A percentile compares a stretch with the other conserved stretches of the same genome.
Conservation (phyloP, 495 filamentous ascomycete genomes). For the Aspergillus egyptiacus region DNA sequence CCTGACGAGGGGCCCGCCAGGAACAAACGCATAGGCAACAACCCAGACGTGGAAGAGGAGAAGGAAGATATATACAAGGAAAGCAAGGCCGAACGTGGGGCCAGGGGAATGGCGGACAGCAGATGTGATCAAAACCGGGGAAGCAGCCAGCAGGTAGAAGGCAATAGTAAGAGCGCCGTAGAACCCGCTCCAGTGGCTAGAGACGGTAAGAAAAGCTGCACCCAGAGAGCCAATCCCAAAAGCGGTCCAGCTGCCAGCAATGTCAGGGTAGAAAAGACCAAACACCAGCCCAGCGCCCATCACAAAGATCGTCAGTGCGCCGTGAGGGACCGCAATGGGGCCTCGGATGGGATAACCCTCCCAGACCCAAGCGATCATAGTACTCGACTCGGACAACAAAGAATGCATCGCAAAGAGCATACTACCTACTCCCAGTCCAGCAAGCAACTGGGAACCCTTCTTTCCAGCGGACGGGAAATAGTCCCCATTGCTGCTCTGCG, state of each 20-base stretch:
- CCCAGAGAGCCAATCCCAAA: constrained; percentile 73
- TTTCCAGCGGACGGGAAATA: constrained; percentile 41
- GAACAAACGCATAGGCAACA: constrained; percentile 98
- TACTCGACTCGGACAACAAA: constrained; percentile 92
- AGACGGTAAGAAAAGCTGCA: constrained; percentile 73
- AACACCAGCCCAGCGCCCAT: constrained; percentile 82
- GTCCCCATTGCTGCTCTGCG: constrained; percentile 47
- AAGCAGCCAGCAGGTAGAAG: constrained; percentile 75
- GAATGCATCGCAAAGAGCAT: constrained; percentile 90
- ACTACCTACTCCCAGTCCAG: constrained; percentile 73
- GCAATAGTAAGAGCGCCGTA: constrained; percentile 74
- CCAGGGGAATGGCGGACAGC: constrained; percentile 71
- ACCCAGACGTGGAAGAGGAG: constrained; percentile 96
- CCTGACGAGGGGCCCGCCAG: constrained; percentile 84
- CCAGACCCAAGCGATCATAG: constrained; percentile 99
- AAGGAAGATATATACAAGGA: constrained; percentile 83
- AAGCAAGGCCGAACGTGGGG: constrained; percentile 76
- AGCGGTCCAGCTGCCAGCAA: constrained; percentile 73
- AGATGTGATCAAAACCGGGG: constrained; percentile 67
- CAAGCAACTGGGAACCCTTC: constrained; percentile 64
- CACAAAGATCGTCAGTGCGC: constrained; percentile 70
- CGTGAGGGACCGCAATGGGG: constrained; percentile 83
- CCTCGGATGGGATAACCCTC: constrained; percentile 90
- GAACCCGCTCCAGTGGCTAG: constrained; percentile 82
- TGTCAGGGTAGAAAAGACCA: constrained; percentile 64